These are phyloP conservation scores for Sphaceloma murrayae DNA, from an alignment of 2,329 filamentous ascomycete species.

Conservation along the genomic window DNA sequence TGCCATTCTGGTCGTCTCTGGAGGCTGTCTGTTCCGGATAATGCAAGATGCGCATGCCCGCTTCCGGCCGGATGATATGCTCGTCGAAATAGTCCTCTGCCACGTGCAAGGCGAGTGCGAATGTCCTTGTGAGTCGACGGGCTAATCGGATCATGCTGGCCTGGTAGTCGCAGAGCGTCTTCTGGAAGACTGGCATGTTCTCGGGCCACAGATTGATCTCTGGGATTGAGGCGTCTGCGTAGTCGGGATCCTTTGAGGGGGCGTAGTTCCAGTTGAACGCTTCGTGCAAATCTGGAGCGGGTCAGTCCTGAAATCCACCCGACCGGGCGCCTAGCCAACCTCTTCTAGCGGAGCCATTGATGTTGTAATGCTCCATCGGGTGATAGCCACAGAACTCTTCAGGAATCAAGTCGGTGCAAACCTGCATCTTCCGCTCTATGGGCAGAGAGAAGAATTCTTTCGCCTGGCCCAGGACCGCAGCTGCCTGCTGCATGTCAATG, in stretches of 20 bases:
- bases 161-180: slow-evolving; percentile 28
- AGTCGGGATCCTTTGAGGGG: slow-evolving; percentile 21
- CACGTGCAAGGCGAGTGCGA: slow-evolving; percentile 35
- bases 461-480: slow-evolving; percentile 22
- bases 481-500: slow-evolving; percentile 27
- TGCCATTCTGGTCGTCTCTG: slow-evolving; percentile 32
- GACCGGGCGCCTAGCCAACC: too few relatives aligned
- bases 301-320: slow-evolving; percentile 40
- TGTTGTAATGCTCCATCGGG: slow-evolving; percentile 23
- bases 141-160: slow-evolving; percentile 31
- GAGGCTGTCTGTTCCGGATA: slow-evolving; percentile 31
- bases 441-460: slow-evolving; percentile 37
- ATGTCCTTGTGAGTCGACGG: slow-evolving; percentile 32
- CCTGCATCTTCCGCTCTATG: slow-evolving; percentile 39
- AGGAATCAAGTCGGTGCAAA: slow-evolving; percentile 34
- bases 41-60: slow-evolving; percentile 32
- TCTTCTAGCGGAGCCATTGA: slow-evolving; percentile 40
- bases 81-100: slow-evolving; percentile 35
- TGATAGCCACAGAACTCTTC: slow-evolving; percentile 32
- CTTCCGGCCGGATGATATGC: slow-evolving; percentile 28
- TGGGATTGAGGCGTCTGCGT: slow-evolving; percentile 17
- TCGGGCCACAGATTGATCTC: slow-evolving; percentile 26
- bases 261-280: slow-evolving; percentile 24
- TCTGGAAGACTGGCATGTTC: slow-evolving; percentile 31
- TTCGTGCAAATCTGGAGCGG: slow-evolving; percentile 23